Conservation (phyloP, 2,329 filamentous ascomycete genomes). For the Penicillium thymicola region DNA sequence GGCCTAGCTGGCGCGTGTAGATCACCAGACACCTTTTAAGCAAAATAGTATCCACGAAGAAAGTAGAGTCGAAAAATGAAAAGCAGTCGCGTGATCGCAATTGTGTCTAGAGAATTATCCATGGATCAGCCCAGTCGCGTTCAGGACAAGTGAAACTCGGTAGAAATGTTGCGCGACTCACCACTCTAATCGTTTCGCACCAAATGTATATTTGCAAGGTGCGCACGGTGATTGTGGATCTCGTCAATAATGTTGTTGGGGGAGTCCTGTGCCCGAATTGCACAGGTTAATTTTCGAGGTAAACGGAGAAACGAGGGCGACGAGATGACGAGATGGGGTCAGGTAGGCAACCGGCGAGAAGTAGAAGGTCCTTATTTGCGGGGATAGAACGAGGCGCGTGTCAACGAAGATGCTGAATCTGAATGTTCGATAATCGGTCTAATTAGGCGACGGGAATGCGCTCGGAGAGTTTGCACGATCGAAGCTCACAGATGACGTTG, state of each 20-base stretch:
- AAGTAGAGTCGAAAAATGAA: not conserved
- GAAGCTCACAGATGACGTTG: constrained; percentile 30
- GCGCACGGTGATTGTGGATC: constrained; percentile 25
- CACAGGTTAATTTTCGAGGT: not conserved
- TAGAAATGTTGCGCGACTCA: constrained; percentile 23
- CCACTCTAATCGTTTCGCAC: constrained; percentile 29
- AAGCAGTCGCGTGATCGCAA: constrained; percentile 9
- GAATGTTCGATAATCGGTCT: not conserved
- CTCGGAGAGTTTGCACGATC: constrained; percentile 7
- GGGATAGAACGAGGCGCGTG: not conserved
- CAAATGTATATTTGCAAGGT: constrained; percentile 26
- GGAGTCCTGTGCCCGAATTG: not conserved
- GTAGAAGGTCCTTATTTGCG: not conserved
- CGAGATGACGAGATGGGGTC: not conserved
- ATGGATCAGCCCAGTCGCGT: constrained; percentile 5
- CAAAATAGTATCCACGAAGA: not conserved
- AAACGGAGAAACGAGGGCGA: not conserved
- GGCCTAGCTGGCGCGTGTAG: not conserved
- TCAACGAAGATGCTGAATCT: not conserved
- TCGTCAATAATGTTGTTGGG: constrained; percentile 18
- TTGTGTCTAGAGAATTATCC: not conserved
- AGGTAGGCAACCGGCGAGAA: not conserved
- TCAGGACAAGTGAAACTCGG: not conserved
- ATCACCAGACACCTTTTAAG: not conserved
- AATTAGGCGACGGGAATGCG: constrained; percentile 13